Base-by-base conservation (phyloP, 352 stramenopile species). In the Phytophthora sp. region DNA sequence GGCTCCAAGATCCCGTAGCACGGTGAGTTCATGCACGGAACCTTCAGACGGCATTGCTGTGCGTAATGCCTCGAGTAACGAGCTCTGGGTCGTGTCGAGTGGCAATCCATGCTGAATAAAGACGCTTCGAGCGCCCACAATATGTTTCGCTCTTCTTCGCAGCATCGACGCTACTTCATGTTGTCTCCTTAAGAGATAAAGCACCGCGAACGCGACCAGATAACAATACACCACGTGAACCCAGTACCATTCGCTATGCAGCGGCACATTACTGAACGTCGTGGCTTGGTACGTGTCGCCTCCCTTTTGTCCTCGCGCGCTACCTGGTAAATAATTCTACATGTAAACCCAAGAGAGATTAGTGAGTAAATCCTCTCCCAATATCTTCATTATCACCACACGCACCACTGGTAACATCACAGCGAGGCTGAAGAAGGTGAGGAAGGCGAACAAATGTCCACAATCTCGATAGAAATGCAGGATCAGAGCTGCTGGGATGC, bases 231-330 rank as follows among this genome's bases (percentile, higher is more conserved):
- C 80, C 3, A 94, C 86, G 53, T 94, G 86, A 11, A 68, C 71
- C 86, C 86, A 94, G 60, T 87, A 89, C 84, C 86, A 94, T 38
- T 86, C 54, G 54, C 86, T 94, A 44, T 84, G 74, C 0, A 94
- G 68, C 20, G 86, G 86, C 16, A 94, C 86, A 50, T 94, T 94
- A 51, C 86, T 91, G 45, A 91, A 84, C n/a, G 86, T 94, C 20
- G 82, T 91, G 36, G 84, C 74, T 69, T 91, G 80, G 54, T 90
- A 94, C 27, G 81, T 86, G 26, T 78, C 74, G 12, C 65, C 63
- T 4, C 60, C 55, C 20, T 74, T 66, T 6, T 76, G 64, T 9
- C 70, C 66, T 11, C 69, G 64, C 20, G 73, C 63, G 47, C 75
- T 82, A 21, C 84, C 84, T 18, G 84, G 88, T 16, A 83, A n/a